Evolutionary conservation across 164 flowering plant species (phyloP), one percentile per base, ranked within the genome.

Genomic region (Vitis rupestris): DNA sequence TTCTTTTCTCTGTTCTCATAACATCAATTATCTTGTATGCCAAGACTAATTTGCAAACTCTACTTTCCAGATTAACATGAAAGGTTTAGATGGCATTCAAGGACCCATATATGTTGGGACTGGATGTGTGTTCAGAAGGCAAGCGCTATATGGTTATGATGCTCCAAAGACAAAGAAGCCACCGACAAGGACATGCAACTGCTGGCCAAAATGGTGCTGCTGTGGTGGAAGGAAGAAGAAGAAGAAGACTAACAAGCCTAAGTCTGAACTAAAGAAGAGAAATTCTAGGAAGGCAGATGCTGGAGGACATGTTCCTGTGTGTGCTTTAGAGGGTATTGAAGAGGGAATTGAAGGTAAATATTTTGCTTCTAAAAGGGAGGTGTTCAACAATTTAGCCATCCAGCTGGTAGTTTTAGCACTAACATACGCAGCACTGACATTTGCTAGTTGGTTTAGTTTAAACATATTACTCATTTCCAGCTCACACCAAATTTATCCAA

Each of bases 61-160:
- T 56, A 16, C 23, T 15, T 64, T 27, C 4, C 82, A 89, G 94
- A 89, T 89, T 66, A 89, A 89, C 73, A 83, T 90, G 92, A 90
- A 82, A 83, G 90, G 94, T 47, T 70, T 90, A 73, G 94, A 90
- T 80, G 94, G 94, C 8, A 82, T 90, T 72, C 94, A 90, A 83
- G 94, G 94, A 37, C 94, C 92, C n/a, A 85, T 90, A 29, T 88
- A 85, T 78, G 92, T 86, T 11, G 94, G 94, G 27, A 90, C 92
- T 55, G 94, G 94, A 31, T 86, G 92, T 75, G 88, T 88, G 44
- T 87, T 89, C 78, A 79, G 88, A 68, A 87, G 90, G 79, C 88
- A 79, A 58, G 90, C 94, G 15, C 78, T 89, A 13, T 87, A 89
- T 78, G 91, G 94, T 23, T 75, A 31, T 76, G 90, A 85, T 78